Evolutionary conservation across 2,329 filamentous ascomycete species (phyloP).

Genomic region (Metarhizium guizhouense): DNA sequence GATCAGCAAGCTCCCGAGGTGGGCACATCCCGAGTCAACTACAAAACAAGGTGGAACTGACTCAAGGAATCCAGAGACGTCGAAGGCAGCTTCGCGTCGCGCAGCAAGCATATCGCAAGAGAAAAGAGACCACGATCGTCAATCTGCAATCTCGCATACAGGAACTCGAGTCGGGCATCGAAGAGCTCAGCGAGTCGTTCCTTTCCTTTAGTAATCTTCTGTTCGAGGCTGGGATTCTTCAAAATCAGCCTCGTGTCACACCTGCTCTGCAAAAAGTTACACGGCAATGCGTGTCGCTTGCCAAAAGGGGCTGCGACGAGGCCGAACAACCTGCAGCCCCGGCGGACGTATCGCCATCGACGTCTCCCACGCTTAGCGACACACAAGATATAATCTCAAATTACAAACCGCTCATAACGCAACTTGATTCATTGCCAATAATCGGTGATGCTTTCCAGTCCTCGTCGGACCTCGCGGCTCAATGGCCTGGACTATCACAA

Average conservation of each 20-base stretch:
- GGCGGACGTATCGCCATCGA: background rate
- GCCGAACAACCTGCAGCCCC: background rate
- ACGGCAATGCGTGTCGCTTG: background rate
- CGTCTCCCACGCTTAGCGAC: background rate
- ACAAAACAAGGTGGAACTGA: background rate
- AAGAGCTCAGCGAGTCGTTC: background rate
- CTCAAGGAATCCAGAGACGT: background rate
- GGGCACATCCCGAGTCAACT: background rate
- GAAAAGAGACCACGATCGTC: background rate
- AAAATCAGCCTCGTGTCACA: background rate
- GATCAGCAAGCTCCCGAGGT: background rate
- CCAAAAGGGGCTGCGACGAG: background rate
- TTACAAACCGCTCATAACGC: background rate
- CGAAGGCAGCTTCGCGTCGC: background rate
- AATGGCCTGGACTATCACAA: background rate
- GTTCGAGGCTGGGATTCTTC: background rate
- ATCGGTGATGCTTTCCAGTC: background rate
- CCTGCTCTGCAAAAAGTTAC: background rate
- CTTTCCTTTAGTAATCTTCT: background rate
- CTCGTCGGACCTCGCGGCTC: background rate
- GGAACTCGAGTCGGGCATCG: background rate
- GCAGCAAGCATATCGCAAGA: background rate
- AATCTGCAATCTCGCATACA: background rate
- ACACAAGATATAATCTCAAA: background rate
- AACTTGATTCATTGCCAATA: background rate